phyloP scores from a whole-genome alignment of 148 eudicot genomes.

The Arctostaphylos glauca region DNA sequence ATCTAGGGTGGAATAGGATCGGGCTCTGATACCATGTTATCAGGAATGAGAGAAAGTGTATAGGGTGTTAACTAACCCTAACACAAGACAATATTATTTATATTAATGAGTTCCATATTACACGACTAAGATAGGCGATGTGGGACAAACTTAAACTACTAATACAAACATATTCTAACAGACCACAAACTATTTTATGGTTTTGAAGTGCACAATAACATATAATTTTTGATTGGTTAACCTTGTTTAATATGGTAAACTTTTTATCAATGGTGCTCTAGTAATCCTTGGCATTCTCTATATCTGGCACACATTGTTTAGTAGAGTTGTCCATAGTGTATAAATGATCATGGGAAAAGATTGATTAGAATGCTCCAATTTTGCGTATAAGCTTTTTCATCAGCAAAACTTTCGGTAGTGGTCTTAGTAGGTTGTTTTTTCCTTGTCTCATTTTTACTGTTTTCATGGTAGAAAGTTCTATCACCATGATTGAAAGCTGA shows the following conservation, averaged over 20 bases:
- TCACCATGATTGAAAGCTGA: not conserved
- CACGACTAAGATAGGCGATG: no score
- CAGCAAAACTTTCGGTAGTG: not conserved
- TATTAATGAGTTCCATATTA: no score
- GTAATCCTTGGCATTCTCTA: not conserved
- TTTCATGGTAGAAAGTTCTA: not conserved
- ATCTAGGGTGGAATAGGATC: no score
- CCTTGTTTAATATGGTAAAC: not conserved
- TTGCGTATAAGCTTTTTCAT: not conserved
- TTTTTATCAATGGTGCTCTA: not conserved
- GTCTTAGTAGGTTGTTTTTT: not conserved
- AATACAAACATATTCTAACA: no score
- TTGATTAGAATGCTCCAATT: not conserved
- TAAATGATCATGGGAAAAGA: not conserved
- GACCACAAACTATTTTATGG: not conserved
- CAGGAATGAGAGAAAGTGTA: no score
- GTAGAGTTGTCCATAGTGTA: not conserved
- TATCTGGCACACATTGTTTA: not conserved
- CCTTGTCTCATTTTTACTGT: not conserved
- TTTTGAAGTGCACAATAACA: not conserved
- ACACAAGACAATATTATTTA: no score
- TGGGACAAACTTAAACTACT: no score
- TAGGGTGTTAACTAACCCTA: no score
- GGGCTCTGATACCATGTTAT: no score
- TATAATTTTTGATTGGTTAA: not conserved